These are phyloP conservation scores for Amanita thiersii DNA, from an alignment of 768 basidiomycete species.

Conservation along the genomic window DNA sequence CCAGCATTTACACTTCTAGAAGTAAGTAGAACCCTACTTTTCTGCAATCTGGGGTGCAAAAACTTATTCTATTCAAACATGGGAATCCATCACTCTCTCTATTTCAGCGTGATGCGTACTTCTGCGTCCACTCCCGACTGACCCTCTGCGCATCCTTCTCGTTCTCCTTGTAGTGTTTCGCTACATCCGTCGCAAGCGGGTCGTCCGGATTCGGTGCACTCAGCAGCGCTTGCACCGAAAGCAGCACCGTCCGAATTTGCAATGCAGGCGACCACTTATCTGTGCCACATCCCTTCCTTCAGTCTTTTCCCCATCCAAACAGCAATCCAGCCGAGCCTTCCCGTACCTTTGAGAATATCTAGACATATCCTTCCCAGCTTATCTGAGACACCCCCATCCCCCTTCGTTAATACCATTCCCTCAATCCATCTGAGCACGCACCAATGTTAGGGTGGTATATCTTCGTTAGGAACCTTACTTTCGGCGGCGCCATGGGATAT, in stretches of 20 bases:
- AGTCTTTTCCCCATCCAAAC: not conserved
- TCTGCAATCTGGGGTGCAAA: slow-evolving; percentile 5
- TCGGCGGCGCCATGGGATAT: slow-evolving; percentile 99
- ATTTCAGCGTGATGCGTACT: slow-evolving; percentile 47
- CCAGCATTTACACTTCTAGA: not conserved
- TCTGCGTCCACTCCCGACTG: slow-evolving; percentile 92
- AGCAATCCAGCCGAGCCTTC: not conserved
- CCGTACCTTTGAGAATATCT: slow-evolving; percentile 90
- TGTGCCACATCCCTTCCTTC: slow-evolving; percentile 18
- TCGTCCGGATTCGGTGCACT: slow-evolving; percentile 97
- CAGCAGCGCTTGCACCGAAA: slow-evolving; percentile 95
- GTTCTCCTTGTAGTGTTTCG: slow-evolving; percentile 98
- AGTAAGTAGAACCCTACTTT: not conserved
- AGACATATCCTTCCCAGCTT: slow-evolving; percentile 98
- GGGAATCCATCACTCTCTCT: not conserved
- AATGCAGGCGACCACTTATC: slow-evolving; percentile 99
- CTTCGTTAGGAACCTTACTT: slow-evolving; percentile 96
- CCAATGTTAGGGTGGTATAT: slow-evolving; percentile 99
- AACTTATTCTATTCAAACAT: not conserved
- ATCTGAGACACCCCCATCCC: slow-evolving; percentile 40
- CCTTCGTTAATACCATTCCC: slow-evolving; percentile 1
- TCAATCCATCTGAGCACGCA: slow-evolving; percentile 36
- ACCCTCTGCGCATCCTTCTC: slow-evolving; percentile 90
- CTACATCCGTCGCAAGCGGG: slow-evolving; percentile 89
- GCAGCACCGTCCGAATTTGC: slow-evolving; percentile 94